Evolutionary conservation across 768 basidiomycete species (phyloP).

Genomic region (Termitomyces sp.): DNA sequence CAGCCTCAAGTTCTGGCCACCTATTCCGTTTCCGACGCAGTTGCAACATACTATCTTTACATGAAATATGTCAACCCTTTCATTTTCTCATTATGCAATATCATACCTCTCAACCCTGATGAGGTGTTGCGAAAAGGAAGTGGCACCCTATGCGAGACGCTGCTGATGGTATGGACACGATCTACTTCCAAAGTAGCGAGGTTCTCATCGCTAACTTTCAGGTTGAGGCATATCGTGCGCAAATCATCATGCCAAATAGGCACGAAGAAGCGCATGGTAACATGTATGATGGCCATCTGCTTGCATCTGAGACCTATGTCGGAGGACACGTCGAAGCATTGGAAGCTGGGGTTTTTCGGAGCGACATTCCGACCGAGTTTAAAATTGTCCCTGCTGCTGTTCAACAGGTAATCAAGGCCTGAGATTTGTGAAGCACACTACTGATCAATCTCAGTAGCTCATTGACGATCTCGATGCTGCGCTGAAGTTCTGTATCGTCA

Average conservation of each 20-base stretch:
- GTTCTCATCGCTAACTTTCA: constrained; percentile 24
- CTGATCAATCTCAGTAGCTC: constrained; percentile 43
- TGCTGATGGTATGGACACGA: constrained; percentile 82
- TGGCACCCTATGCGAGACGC: constrained; percentile 94
- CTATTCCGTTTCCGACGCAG: constrained; percentile 99
- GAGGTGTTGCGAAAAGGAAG: constrained; percentile 95
- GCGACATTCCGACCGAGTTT: constrained; percentile 93
- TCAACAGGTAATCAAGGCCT: constrained; percentile 51
- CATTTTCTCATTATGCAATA: constrained; percentile 98
- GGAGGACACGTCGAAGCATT: constrained; percentile 98
- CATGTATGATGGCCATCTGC: constrained; percentile 94
- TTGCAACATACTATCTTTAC: constrained; percentile 99
- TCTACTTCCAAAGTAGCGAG: neutral
- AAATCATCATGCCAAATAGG: constrained; percentile 96
- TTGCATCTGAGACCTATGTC: constrained; percentile 97
- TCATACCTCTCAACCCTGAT: constrained; percentile 94
- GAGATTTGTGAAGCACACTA: neutral
- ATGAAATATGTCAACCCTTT: constrained; percentile 99
- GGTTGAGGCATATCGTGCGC: constrained; percentile 92
- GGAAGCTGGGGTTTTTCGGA: constrained; percentile 96
- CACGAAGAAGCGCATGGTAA: constrained; percentile 90
- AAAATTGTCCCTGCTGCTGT: constrained; percentile 87
- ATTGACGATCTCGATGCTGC: constrained; percentile 94
- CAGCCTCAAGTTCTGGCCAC: constrained; percentile 92
- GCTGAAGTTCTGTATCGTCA: constrained; percentile 78